These are phyloP conservation scores for Penicillium dipodomyicola DNA, from an alignment of 495 filamentous ascomycete species.

Conservation along the genomic window DNA sequence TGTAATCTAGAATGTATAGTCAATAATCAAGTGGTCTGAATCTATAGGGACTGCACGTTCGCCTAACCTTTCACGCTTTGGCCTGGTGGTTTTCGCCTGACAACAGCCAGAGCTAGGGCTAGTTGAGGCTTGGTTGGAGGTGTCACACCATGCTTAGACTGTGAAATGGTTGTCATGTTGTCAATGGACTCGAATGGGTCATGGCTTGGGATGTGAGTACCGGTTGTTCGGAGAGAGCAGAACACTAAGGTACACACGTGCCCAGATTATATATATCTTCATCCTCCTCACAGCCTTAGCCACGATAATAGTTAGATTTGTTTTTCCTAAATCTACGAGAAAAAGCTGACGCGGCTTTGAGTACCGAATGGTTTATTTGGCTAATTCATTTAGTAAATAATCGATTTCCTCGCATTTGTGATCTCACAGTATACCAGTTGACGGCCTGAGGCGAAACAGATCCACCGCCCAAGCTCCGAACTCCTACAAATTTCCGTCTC, in stretches of 20 bases:
- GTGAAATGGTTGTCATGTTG: background rate
- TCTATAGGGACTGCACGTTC: background rate
- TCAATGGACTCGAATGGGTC: background rate
- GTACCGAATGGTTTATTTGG: no score
- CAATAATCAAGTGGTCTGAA: background rate
- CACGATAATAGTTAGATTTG: background rate
- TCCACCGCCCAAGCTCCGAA: conserved; percentile 12
- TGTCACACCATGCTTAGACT: background rate
- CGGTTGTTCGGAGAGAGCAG: background rate
- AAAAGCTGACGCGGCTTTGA: background rate
- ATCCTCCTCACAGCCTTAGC: background rate
- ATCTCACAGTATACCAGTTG: conserved; percentile 2
- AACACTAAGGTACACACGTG: background rate
- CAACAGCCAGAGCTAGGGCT: conserved; percentile 47
- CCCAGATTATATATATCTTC: background rate
- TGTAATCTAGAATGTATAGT: conserved; percentile 36
- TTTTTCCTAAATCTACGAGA: background rate
- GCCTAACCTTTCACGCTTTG: conserved; percentile 37
- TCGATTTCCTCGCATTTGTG: background rate
- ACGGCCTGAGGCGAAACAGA: conserved; percentile 3
- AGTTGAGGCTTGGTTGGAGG: conserved; percentile 37
- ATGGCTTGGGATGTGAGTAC: background rate
- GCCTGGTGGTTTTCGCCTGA: conserved; percentile 42
- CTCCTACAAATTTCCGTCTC: conserved; percentile 8
- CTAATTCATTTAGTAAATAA: background rate